Percentiles rank a stretch among this genome's conserved stretches.
Evolutionary conservation across 2,329 filamentous ascomycete genomes (phyloP).

Genomic region (Blastomyces emzantsi): DNA sequence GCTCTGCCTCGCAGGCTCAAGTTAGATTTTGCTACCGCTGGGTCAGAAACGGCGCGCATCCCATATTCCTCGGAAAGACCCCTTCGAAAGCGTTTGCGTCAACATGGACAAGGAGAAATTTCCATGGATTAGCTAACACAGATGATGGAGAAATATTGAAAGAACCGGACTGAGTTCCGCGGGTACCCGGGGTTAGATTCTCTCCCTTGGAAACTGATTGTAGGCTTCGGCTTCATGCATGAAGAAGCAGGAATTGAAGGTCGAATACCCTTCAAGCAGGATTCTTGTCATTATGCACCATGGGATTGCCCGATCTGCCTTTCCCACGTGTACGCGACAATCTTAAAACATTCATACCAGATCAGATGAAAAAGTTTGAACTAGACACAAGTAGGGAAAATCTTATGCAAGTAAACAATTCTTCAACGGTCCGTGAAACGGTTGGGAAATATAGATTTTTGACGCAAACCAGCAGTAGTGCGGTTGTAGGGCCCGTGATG

Average conservation of each 20-base stretch:
- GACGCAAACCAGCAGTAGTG: neutral
- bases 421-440: constrained; percentile 6
- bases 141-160: neutral
- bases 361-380: neutral
- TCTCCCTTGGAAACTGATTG: neutral
- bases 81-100: neutral
- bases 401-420: neutral
- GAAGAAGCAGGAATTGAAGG: neutral
- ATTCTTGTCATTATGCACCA: neutral
- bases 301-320: neutral
- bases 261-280: neutral
- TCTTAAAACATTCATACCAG: neutral
- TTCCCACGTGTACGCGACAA: constrained; percentile 2
- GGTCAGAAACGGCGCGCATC: neutral
- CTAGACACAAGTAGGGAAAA: neutral
- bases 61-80: neutral
- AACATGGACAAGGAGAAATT: neutral
- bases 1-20: neutral
- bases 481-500: neutral
- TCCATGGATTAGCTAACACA: neutral
- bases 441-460: neutral
- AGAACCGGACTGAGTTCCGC: neutral
- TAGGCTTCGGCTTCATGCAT: neutral
- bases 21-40: neutral
- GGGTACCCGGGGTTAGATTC: neutral